phyloP scores from a whole-genome alignment of 2,329 filamentous ascomycete species.

The Colletotrichum echinochloae region DNA sequence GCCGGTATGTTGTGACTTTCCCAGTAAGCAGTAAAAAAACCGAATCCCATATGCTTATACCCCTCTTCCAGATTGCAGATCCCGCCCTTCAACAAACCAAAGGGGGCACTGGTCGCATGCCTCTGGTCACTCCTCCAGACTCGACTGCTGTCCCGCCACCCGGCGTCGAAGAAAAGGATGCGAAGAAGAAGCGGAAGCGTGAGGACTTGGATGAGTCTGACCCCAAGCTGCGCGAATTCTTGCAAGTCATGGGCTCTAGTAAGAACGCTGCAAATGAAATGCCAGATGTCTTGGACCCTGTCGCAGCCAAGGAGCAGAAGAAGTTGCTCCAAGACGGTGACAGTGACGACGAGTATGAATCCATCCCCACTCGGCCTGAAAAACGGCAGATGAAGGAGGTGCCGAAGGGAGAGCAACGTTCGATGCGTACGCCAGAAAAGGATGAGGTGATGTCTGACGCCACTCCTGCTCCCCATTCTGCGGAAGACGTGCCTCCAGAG shows the following conservation, averaged over 20 bases:
- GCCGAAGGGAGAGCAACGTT: constrained; percentile 30
- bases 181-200: constrained; percentile 76
- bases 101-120: constrained; percentile 20
- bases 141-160: constrained; percentile 38
- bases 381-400: constrained; percentile 53
- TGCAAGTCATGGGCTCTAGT: constrained; percentile 81
- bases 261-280: constrained; percentile 49
- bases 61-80: constrained; percentile 54
- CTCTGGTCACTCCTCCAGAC: constrained; percentile 31
- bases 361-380: constrained; percentile 65
- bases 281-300: constrained; percentile 33
- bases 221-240: constrained; percentile 86
- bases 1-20: constrained; percentile 57
- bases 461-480: constrained; percentile 16
- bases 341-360: constrained; percentile 82
- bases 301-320: constrained; percentile 46
- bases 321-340: constrained; percentile 61
- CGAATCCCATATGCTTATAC: constrained; percentile 23
- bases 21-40: constrained; percentile 2
- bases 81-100: constrained; percentile 49
- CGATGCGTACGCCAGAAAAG: constrained; percentile 38
- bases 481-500: constrained; percentile 32
- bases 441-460: constrained; percentile 32
- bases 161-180: constrained; percentile 41
- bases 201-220: constrained; percentile 71